A percentile compares a stretch with the other conserved stretches of the same genome.
phyloP scores from a whole-genome alignment of 306 rosid genomes.

The Cucumis sativus region Cucumber_9930_V3 NC_026658.2:554501-555000 shows the following conservation, averaged over 20 bases:
- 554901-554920: slow-evolving; percentile 96
- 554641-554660: not conserved
- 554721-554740: slow-evolving; percentile 94
- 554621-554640: not conserved
- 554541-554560: no score
- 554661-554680: not conserved
- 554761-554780: slow-evolving; percentile 91
- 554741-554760: slow-evolving; percentile 97
- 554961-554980: slow-evolving; percentile 91
- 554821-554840: slow-evolving; percentile 88
- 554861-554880: slow-evolving; percentile 96
- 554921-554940: slow-evolving; percentile 98
- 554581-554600: not conserved
- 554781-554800: slow-evolving; percentile 90
- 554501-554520: not conserved
- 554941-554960: slow-evolving; percentile 86
- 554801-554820: slow-evolving; percentile 92
- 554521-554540: not conserved
- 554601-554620: not conserved
- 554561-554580: no score
- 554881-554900: slow-evolving; percentile 86
- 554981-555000: slow-evolving; percentile 96
- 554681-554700: not conserved
- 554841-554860: slow-evolving; percentile 99
- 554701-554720: slow-evolving; percentile 16